Conservation (phyloP, 2,329 filamentous ascomycete species). For the Paecilomyces formosus region DNA sequence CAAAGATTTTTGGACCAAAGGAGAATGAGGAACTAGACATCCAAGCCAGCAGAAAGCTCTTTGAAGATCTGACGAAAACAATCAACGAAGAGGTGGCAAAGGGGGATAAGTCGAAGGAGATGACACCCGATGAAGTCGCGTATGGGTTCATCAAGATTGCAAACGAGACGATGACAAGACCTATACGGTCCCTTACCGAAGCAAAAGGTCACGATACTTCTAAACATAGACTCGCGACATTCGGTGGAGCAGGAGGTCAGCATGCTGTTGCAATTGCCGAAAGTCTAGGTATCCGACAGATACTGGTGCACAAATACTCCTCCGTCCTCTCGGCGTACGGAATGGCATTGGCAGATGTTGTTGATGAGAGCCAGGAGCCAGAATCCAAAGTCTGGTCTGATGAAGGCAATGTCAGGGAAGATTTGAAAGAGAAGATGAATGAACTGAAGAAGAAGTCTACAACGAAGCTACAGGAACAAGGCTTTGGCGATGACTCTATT, state of each 20-base stretch:
- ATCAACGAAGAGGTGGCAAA: conserved; percentile 70
- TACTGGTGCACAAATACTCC: conserved; percentile 78
- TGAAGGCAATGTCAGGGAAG: conserved; percentile 49
- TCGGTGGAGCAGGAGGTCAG: conserved; percentile 83
- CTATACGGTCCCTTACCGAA: conserved; percentile 42
- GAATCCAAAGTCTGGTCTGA: conserved; percentile 55
- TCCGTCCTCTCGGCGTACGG: conserved; percentile 86
- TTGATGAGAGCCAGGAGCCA: conserved; percentile 73
- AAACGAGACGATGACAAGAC: conserved; percentile 75
- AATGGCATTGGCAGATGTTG: conserved; percentile 83
- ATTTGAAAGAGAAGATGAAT: conserved; percentile 66
- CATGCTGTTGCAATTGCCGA: conserved; percentile 88
- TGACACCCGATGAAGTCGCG: conserved; percentile 76
- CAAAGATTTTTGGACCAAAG: conserved; percentile 87
- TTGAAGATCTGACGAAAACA: conserved; percentile 67
- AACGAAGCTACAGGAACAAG: conserved; percentile 63
- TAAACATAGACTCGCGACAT: conserved; percentile 75
- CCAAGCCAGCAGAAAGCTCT: conserved; percentile 65
- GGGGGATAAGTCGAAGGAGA: conserved; percentile 37
- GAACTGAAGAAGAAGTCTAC: conserved; percentile 71
- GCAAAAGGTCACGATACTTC: conserved; percentile 83
- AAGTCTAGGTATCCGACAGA: conserved; percentile 71
- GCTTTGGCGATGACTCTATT: conserved; percentile 67
- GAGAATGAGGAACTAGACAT: conserved; percentile 76
- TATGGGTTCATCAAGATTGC: conserved; percentile 85